A percentile compares a stretch with the other conserved stretches of the same genome.
Evolutionary conservation across 805 yeast species (phyloP).

Genomic region (Hanseniaspora vineae): DNA sequence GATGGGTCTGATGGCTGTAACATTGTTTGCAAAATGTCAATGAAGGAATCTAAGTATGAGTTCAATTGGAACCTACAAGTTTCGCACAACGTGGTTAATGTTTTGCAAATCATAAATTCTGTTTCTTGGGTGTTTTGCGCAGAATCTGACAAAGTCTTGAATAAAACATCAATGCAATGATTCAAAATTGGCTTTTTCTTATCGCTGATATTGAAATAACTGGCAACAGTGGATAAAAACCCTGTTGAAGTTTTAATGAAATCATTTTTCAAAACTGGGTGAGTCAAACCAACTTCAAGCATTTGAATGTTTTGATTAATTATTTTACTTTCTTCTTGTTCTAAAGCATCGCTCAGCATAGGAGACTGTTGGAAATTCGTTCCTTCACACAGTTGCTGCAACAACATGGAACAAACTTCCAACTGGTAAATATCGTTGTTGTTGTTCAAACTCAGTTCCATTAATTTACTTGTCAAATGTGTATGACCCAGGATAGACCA

Average conservation of each 20-base stretch:
- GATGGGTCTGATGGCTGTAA: constrained; percentile 13
- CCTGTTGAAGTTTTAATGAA: constrained; percentile 19
- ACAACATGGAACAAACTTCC: constrained; percentile 21
- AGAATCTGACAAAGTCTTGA: constrained; percentile 15
- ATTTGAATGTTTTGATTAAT: constrained; percentile 9
- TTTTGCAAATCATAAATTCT: constrained; percentile 17
- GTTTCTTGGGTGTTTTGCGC: constrained; percentile 14
- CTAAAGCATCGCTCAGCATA: constrained; percentile 18
- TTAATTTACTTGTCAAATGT: constrained; percentile 17
- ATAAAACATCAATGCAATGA: constrained; percentile 15
- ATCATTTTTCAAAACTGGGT: constrained; percentile 6
- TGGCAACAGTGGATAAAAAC: constrained; percentile 18
- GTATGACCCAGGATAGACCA: constrained; percentile 50
- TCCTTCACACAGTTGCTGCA: constrained; percentile 16
- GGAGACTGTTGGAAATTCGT: constrained; percentile 19
- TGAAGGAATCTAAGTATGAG: constrained; percentile 15
- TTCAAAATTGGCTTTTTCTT: constrained; percentile 13
- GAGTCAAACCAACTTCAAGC: constrained; percentile 9
- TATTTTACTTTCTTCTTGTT: constrained; percentile 9
- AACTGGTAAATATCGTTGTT: constrained; percentile 16
- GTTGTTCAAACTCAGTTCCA: constrained; percentile 13
- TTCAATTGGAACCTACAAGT: constrained; percentile 17
- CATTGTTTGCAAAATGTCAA: constrained; percentile 23
- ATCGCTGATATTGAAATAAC: constrained; percentile 12
- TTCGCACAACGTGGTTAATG: constrained; percentile 20